A percentile compares a stretch with the other conserved stretches of the same genome.
Conservation (phyloP, 176 grass and related monocot genomes). For the Thinopyrum elongatum region DNA sequence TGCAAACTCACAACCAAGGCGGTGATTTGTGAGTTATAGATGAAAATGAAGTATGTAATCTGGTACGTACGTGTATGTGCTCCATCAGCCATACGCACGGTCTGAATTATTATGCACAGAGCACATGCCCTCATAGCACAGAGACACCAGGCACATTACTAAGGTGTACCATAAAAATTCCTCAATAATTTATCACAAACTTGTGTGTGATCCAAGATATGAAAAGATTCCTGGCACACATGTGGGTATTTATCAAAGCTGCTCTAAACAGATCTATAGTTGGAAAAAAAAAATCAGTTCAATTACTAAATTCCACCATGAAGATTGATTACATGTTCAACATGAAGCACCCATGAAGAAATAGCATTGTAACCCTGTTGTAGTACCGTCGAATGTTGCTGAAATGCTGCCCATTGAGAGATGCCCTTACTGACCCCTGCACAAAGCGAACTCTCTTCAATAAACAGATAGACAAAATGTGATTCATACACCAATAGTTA, state of each 20-base stretch:
- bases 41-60: no score
- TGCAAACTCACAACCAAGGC: no score
- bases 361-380: neutral
- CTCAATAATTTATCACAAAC: neutral
- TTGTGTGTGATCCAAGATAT: neutral
- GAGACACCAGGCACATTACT: no score
- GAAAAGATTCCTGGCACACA: neutral
- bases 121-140: no score
- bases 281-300: neutral
- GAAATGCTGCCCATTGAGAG: neutral
- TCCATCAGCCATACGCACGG: no score
- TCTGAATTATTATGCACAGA: no score
- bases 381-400: neutral
- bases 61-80: no score
- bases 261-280: neutral
- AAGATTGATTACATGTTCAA: neutral
- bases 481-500: neutral
- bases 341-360: neutral
- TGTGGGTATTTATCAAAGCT: neutral
- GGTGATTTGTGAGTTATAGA: no score
- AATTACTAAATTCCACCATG: neutral
- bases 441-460: neutral
- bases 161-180: neutral
- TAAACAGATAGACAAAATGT: neutral
- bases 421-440: slow-evolving; percentile 46